Evolutionary conservation across 768 basidiomycete genomes (phyloP).

Genomic region (Boletus edulis): DNA sequence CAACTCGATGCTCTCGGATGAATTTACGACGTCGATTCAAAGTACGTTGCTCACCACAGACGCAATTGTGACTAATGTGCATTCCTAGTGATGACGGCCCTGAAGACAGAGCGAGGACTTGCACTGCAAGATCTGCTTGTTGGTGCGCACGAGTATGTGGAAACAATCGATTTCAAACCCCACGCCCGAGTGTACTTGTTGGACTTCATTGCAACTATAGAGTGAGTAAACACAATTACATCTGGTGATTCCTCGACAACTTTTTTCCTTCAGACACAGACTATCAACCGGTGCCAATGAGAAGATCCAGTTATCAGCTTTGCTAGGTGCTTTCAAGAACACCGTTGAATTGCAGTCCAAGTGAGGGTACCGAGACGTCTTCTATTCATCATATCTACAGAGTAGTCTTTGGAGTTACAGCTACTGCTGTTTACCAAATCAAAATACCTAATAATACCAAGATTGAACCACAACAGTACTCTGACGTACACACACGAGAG

Average conservation of each 20-base stretch:
- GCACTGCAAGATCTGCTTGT: slow-evolving; percentile 92
- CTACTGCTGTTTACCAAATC: not conserved
- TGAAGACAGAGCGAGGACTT: slow-evolving; percentile 91
- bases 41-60: slow-evolving; percentile 42
- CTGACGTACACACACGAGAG: not conserved
- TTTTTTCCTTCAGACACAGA: slow-evolving; percentile 62
- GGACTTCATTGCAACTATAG: slow-evolving; percentile 91
- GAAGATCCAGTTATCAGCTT: slow-evolving; percentile 89
- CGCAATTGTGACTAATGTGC: not conserved
- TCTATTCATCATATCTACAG: not conserved
- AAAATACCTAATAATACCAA: not conserved
- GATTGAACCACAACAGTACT: not conserved
- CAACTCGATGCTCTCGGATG: slow-evolving; percentile 92
- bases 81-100: slow-evolving; percentile 71
- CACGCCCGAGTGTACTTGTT: slow-evolving; percentile 88
- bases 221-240: slow-evolving; percentile 53
- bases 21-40: slow-evolving; percentile 89
- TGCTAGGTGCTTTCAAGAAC: slow-evolving; percentile 92
- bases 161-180: slow-evolving; percentile 81
- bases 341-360: slow-evolving; percentile 75
- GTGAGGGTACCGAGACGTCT: slow-evolving; percentile 4
- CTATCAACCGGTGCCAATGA: slow-evolving; percentile 91
- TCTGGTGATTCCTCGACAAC: not conserved
- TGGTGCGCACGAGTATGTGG: slow-evolving; percentile 88
- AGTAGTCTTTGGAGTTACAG: not conserved